phyloP scores from a whole-genome alignment of 2,329 filamentous ascomycete species.

The Bipolaris victoriae region DNA sequence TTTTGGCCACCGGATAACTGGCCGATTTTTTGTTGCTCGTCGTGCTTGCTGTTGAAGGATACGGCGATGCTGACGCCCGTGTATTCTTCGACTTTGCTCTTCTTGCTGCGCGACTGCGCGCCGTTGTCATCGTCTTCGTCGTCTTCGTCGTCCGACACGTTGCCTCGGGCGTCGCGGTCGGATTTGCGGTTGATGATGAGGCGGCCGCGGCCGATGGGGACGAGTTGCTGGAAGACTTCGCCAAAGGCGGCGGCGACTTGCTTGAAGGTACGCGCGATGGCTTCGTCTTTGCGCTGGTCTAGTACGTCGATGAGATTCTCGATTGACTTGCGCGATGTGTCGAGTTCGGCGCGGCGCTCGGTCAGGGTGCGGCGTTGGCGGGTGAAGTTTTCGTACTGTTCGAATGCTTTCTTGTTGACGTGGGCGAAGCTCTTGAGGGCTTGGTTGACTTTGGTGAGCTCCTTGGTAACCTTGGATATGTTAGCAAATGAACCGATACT shows the following conservation, averaged over 20 bases:
- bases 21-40: slow-evolving; percentile 97
- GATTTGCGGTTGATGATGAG: slow-evolving; percentile 91
- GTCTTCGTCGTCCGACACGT: slow-evolving; percentile 60
- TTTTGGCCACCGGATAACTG: slow-evolving; percentile 97
- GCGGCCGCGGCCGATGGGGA: slow-evolving; percentile 88
- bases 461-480: slow-evolving; percentile 47
- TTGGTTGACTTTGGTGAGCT: slow-evolving; percentile 89
- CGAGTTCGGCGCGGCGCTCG: slow-evolving; percentile 83
- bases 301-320: slow-evolving; percentile 90
- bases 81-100: slow-evolving; percentile 82
- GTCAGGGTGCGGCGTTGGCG: slow-evolving; percentile 86
- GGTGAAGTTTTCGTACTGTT: slow-evolving; percentile 98
- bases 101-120: slow-evolving; percentile 36
- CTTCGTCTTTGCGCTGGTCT: slow-evolving; percentile 95
- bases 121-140: slow-evolving; percentile 58
- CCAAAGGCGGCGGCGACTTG: slow-evolving; percentile 95
- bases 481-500: slow-evolving; percentile 11
- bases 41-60: slow-evolving; percentile 97
- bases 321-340: slow-evolving; percentile 84
- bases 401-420: slow-evolving; percentile 99
- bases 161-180: slow-evolving; percentile 70
- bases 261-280: slow-evolving; percentile 97
- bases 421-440: slow-evolving; percentile 95
- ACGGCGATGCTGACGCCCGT: slow-evolving; percentile 95
- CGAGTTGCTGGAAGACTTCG: slow-evolving; percentile 90